These are phyloP conservation scores for Hymenoscyphus infarciens DNA, from an alignment of 2,329 filamentous ascomycete genomes.

Conservation along the genomic window DNA sequence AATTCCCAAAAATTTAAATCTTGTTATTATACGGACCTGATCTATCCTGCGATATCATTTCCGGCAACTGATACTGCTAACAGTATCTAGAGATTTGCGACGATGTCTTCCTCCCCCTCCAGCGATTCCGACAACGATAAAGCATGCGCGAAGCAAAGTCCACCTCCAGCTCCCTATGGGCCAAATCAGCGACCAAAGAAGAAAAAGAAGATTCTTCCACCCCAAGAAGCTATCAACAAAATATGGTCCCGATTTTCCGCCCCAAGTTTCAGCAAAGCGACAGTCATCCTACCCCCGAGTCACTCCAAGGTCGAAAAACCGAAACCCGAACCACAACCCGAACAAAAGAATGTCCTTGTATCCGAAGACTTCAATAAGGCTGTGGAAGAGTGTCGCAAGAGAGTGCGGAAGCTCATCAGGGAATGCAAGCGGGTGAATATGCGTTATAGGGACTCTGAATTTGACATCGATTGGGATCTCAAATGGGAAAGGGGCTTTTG, in stretches of 20 bases:
- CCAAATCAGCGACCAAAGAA: slow-evolving; percentile 47
- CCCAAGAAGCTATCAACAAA: slow-evolving; percentile 63
- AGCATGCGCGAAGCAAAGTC: slow-evolving; percentile 4
- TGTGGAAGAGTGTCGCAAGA: slow-evolving; percentile 62
- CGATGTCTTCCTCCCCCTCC: slow-evolving; percentile 22
- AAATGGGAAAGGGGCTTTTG: slow-evolving; percentile 36
- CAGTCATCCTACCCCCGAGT: slow-evolving; percentile 53
- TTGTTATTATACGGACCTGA: background rate
- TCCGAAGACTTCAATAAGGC: slow-evolving; percentile 67
- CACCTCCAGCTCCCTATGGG: slow-evolving; percentile 14
- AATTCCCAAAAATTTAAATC: background rate
- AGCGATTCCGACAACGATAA: slow-evolving; percentile 25
- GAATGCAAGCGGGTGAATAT: slow-evolving; percentile 74
- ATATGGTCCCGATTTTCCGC: slow-evolving; percentile 62
- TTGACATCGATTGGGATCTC: slow-evolving; percentile 64
- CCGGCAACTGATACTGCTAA: background rate
- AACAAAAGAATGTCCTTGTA: slow-evolving; percentile 57
- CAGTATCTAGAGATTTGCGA: slow-evolving; percentile 4
- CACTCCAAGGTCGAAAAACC: slow-evolving; percentile 16
- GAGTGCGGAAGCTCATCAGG: slow-evolving; percentile 56
- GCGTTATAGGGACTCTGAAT: slow-evolving; percentile 79
- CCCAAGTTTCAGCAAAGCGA: slow-evolving; percentile 61
- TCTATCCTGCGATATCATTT: background rate
- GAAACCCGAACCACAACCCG: slow-evolving; percentile 36
- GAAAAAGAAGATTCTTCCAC: slow-evolving; percentile 54